Evolutionary conservation across 139 green algal genomes (phyloP), one percentile per base, ranked within the genome.

Genomic region (Picochlorum sp.): DNA sequence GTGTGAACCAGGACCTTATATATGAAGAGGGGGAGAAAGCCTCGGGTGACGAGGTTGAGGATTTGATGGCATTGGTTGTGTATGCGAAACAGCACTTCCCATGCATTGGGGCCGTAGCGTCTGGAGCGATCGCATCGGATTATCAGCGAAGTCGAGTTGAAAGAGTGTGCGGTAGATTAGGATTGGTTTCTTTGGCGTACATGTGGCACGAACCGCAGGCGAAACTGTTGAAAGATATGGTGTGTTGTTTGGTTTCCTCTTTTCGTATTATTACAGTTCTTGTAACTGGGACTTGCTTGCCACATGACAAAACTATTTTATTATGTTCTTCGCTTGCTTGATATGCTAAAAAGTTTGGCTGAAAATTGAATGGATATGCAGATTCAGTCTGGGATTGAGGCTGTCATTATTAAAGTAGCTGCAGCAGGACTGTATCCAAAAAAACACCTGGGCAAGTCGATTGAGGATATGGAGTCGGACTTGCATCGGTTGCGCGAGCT

Each of bases 91-190:
- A 74, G 26, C 16, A 24, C 1, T 43, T 72, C 30, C 77, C 76
- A 9, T 58, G 72, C 18, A 32, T 95, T 2, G 37, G 77, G 26
- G 90, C 76, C 1, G 91, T 97, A 12, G 75, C 72, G 1, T 88
- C 62, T 4, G 93, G 93, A 2, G 93, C 92, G 12, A 96, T 99
- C 32, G 85, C 88, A 2, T 93, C 80, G 0, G 93, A 98, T 75
- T 99, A 98, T 76, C 93, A 99, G 77, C 76, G 93, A 18, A 69
- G 93, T 47, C 76, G 93, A 9, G 91, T 99, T 40, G 93, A 99
- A 70, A 75, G 74, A 7, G 73, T 96, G 54, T 96, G 86, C 44
- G 55, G 57, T 3, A 73, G 87, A 0, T 70, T 97, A 32, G 78
- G 80, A 33, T 72, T 99, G 32, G 77, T 88, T 25, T 94, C 89